A percentile compares a stretch with the other conserved stretches of the same genome.
phyloP scores from a whole-genome alignment of 495 filamentous ascomycete genomes.

The Penicillium maclennaniae region DNA sequence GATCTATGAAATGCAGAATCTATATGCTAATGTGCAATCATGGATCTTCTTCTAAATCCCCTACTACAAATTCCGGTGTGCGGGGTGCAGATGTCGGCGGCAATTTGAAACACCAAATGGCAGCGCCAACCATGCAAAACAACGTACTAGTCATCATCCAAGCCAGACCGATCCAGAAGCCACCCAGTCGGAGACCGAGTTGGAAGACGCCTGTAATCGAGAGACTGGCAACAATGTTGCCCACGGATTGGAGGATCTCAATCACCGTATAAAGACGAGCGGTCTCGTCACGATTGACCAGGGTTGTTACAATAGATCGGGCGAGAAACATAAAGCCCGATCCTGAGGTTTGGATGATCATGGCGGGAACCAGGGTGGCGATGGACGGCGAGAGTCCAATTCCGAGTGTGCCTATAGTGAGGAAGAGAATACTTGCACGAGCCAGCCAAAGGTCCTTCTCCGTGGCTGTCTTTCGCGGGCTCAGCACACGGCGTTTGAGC shows the following conservation, averaged over 20 bases:
- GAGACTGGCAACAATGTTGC: slow-evolving; percentile 51
- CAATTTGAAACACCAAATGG: slow-evolving; percentile 37
- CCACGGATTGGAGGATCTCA: slow-evolving; percentile 52
- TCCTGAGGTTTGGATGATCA: slow-evolving; percentile 48
- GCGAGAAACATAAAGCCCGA: slow-evolving; percentile 42
- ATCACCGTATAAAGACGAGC: slow-evolving; percentile 56
- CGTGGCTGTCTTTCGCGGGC: slow-evolving; percentile 22
- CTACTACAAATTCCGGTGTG: slow-evolving; percentile 23
- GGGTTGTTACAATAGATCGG: slow-evolving; percentile 49
- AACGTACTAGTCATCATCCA: slow-evolving; percentile 50
- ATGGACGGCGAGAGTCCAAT: slow-evolving; percentile 42
- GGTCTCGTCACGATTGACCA: slow-evolving; percentile 51
- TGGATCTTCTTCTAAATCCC: slow-evolving; percentile 20
- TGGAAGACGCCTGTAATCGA: slow-evolving; percentile 53
- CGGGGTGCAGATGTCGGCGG: slow-evolving; percentile 20
- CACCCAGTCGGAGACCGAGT: slow-evolving; percentile 44
- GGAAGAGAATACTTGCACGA: slow-evolving; percentile 42
- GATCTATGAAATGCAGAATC: slow-evolving; percentile 18
- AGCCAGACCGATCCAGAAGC: slow-evolving; percentile 50
- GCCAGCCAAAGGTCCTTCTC: slow-evolving; percentile 52
- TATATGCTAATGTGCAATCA: slow-evolving; percentile 2
- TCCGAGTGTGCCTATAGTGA: slow-evolving; percentile 44
- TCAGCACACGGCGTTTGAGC: slow-evolving; percentile 18
- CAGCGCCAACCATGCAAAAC: slow-evolving; percentile 35
- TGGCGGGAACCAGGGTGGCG: slow-evolving; percentile 38